These are phyloP conservation scores for Quercus dentata DNA, from an alignment of 306 rosid species.

Conservation along the genomic window DNA sequence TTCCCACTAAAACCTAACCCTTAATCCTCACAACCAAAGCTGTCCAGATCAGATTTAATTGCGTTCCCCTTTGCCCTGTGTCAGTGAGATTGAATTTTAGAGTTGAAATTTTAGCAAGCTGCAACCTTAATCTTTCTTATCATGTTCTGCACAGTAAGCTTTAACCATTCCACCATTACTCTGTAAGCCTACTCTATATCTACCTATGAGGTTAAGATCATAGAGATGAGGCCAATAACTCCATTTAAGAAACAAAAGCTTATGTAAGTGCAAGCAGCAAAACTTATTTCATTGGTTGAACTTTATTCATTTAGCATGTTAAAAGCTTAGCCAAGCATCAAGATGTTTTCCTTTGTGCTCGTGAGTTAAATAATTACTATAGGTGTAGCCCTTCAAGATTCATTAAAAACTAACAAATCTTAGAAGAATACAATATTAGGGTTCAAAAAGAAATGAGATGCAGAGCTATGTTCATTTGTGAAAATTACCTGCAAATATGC, in stretches of 20 bases:
- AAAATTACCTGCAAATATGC: slow-evolving; percentile 93
- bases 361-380: no score
- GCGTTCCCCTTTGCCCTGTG: no score
- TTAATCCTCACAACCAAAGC: no score
- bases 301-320: neutral
- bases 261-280: neutral
- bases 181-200: neutral
- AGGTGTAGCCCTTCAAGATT: neutral
- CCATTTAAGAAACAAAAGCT: neutral
- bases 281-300: neutral
- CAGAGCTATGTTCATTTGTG: neutral
- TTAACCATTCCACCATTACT: neutral
- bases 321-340: neutral
- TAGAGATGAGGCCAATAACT: neutral
- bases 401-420: neutral
- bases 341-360: neutral
- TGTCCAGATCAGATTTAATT: no score
- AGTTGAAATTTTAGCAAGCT: neutral
- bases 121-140: neutral
- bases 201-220: neutral
- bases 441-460: slow-evolving; percentile 9
- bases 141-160: neutral
- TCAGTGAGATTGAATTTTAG: neutral
- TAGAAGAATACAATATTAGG: neutral
- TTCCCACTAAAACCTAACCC: no score